Conservation (phyloP, 2,329 filamentous ascomycete genomes). For the Periconia sp. region DNA sequence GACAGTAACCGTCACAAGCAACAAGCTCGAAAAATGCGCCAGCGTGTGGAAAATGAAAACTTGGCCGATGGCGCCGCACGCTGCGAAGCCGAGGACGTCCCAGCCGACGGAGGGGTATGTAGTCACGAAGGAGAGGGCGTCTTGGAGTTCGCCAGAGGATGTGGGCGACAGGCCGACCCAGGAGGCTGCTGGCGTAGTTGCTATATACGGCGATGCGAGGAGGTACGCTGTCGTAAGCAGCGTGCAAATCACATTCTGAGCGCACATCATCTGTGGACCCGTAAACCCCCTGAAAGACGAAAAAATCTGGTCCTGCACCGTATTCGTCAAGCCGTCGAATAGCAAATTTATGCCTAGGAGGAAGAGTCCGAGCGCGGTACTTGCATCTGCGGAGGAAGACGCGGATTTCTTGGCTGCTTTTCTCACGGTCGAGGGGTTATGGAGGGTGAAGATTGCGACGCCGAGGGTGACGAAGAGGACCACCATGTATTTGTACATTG, state of each 20-base stretch:
- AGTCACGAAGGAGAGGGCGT: conserved; percentile 81
- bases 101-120: conserved; percentile 81
- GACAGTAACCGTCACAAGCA: conserved; percentile 95
- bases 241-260: conserved; percentile 89
- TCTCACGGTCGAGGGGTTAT: conserved; percentile 61
- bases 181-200: conserved; percentile 58
- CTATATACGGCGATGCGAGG: conserved; percentile 78
- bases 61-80: conserved; percentile 90
- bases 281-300: conserved; percentile 75
- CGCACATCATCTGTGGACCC: conserved; percentile 99
- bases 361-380: conserved; percentile 78
- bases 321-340: conserved; percentile 95
- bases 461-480: conserved; percentile 89
- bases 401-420: conserved; percentile 47
- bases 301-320: conserved; percentile 96
- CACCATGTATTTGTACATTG: conserved; percentile 95
- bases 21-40: conserved; percentile 85
- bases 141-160: conserved; percentile 72
- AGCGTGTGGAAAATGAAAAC: conserved; percentile 96
- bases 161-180: conserved; percentile 49
- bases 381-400: conserved; percentile 61
- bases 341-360: conserved; percentile 88
- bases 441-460: conserved; percentile 93
- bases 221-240: conserved; percentile 79
- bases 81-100: conserved; percentile 88